Base-by-base conservation (phyloP, 805 yeast species). In the Kazachstania bromeliacearum region DNA sequence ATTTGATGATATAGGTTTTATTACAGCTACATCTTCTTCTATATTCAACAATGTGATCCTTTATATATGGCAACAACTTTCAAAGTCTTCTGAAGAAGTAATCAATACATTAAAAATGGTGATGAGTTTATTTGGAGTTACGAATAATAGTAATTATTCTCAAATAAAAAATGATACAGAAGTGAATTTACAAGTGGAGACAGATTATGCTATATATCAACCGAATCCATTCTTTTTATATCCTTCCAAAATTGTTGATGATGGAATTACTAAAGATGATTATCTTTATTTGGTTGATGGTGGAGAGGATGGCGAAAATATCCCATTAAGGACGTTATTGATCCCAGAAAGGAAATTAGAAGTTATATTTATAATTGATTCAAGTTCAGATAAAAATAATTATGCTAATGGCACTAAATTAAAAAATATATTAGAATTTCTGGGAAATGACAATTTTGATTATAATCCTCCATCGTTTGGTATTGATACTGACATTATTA, bases 271-370 rank as follows among this genome's bases (percentile, higher is more conserved):
- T 16, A 36, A 46, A 3, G 51, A 60, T 2, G 57, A 57, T 36
- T 55, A 53, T 27, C 40, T 66, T n/a, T 63, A 59, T 39, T 45
- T 83, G 40, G 85, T 74, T 21, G 94, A 83, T 52, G 94, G 94
- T 29, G 94, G 92, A 22, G 85, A 78, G 54, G 89, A 82, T 53
- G 64, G 67, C 7, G 85, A 80, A 55, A 80, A 80, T 48, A 65
- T 83, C 13, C 92, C 94, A 0, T 55, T 79, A 26, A 61, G 69
- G 21, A 84, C 89, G 2, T 64, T 83, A 34, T 48, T 80, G 19
- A 80, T 78, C 45, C 72, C 74, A 5, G 70, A 71, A 31, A 66
- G 92, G 43, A 55, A 64, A 14, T 63, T 79, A 15, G 92, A 83
- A 52, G 64, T 76, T 10, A 62, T 82, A 6, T 66, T 83, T 44